A percentile compares a stretch with the other conserved stretches of the same genome.
Evolutionary conservation across 345 rosid species (phyloP).

Genomic region (Cardamine chenopodiifolia): DNA sequence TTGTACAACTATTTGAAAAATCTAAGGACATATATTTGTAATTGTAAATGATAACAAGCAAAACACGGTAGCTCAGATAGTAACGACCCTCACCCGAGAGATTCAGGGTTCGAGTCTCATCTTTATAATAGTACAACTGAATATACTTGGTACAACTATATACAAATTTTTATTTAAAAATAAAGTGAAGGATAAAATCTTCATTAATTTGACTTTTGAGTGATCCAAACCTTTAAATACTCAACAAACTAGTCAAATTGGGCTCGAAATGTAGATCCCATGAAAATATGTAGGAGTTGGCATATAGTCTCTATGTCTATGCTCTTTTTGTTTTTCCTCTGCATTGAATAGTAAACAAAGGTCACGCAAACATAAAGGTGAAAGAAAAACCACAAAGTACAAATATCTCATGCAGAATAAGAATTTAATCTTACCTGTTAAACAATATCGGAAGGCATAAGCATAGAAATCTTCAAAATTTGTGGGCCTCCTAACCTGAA

Average conservation of each 20-base stretch:
- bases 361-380: neutral
- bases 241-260: slow-evolving; percentile 76
- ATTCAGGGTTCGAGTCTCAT: too few species aligned
- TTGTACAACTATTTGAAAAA: too few species aligned
- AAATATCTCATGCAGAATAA: neutral
- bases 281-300: slow-evolving; percentile 74
- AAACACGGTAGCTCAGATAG: too few species aligned
- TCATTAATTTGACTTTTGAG: neutral
- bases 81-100: neutral
- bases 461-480: slow-evolving; percentile 85
- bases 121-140: too few species aligned
- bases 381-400: neutral
- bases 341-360: slow-evolving; percentile 31
- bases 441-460: slow-evolving; percentile 82
- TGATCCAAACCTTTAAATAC: slow-evolving; percentile 39
- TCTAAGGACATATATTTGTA: too few species aligned
- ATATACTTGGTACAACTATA: too few species aligned
- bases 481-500: slow-evolving; percentile 67
- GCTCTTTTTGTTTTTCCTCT: slow-evolving; percentile 94
- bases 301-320: slow-evolving; percentile 90
- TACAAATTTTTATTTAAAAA: too few species aligned
- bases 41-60: too few species aligned
- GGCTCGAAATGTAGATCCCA: slow-evolving; percentile 71
- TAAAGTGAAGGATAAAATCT: too few species aligned
- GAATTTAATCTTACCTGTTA: slow-evolving; percentile 62